These are phyloP conservation scores for Amanita phalloides DNA, from an alignment of 768 basidiomycete genomes.

Conservation along the genomic window DNA sequence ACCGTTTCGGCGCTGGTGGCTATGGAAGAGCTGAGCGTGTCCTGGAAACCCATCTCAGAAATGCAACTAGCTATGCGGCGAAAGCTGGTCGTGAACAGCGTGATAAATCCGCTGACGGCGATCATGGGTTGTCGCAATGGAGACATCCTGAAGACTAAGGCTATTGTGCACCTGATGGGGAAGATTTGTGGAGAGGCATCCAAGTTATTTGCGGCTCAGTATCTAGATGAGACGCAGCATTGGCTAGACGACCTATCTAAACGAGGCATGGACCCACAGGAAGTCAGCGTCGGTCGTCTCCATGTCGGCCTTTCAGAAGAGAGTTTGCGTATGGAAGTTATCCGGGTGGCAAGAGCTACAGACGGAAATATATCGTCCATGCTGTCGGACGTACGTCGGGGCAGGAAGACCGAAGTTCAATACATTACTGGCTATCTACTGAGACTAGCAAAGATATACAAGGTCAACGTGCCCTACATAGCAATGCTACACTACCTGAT, in stretches of 20 bases:
- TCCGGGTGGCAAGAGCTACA: conserved; percentile 48
- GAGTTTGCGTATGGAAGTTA: conserved; percentile 44
- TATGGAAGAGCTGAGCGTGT: conserved; percentile 42
- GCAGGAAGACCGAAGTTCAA: conserved; percentile 64
- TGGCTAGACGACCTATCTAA: conserved; percentile 21
- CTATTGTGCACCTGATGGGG: conserved; percentile 32
- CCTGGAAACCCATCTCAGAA: conserved; percentile 55
- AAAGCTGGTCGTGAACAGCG: conserved; percentile 73
- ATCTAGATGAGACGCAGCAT: conserved; percentile 27
- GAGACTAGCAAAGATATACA: conserved; percentile 44
- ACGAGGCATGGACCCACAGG: conserved; percentile 15
- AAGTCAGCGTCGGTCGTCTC: conserved; percentile 24
- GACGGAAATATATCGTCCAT: conserved; percentile 71
- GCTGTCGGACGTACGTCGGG: conserved; percentile 56
- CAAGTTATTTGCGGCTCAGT: conserved; percentile 38
- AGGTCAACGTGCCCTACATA: conserved; percentile 48
- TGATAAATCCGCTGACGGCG: conserved; percentile 82
- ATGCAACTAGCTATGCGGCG: conserved; percentile 63
- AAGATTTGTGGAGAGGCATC: conserved; percentile 68
- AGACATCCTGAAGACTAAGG: conserved; percentile 39
- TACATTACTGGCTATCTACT: conserved; percentile 78
- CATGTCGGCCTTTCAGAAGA: conserved; percentile 33
- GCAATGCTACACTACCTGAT: conserved; percentile 46
- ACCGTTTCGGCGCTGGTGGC: conserved; percentile 58
- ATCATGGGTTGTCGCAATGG: conserved; percentile 76